Conservation (phyloP, 306 rosid species). For the Oxytropis ochrocephala region DNA sequence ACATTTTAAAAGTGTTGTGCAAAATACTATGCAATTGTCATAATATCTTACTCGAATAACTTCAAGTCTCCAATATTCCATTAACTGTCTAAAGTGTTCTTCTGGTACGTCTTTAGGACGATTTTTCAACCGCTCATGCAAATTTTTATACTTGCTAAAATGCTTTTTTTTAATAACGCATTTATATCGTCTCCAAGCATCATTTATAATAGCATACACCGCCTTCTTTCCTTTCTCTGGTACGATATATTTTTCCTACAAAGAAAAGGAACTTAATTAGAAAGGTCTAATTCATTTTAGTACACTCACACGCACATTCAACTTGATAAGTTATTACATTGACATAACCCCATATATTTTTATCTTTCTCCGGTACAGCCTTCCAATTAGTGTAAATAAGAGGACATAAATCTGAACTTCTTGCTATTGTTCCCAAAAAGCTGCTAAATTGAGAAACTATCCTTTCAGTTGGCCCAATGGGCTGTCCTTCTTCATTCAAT, state of each 20-base stretch:
- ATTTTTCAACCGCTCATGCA: background rate
- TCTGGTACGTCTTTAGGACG: background rate
- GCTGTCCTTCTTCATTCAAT: background rate
- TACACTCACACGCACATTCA: background rate
- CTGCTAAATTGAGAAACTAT: background rate
- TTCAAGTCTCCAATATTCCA: background rate
- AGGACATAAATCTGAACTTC: background rate
- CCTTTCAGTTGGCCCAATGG: slow-evolving; percentile 3
- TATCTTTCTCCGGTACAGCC: background rate
- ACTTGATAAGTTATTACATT: background rate
- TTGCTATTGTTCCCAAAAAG: background rate
- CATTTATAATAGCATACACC: slow-evolving; percentile 1
- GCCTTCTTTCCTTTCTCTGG: slow-evolving; percentile 1
- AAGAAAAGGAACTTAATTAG: background rate
- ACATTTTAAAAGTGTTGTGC: background rate
- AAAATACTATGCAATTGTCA: background rate
- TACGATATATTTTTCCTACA: background rate
- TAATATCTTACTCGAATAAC: background rate
- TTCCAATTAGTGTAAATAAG: slow-evolving; percentile 12
- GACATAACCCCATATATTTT: background rate
- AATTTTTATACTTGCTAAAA: background rate
- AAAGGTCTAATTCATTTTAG: background rate
- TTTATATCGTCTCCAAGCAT: slow-evolving; percentile 10
- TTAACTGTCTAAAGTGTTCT: background rate
- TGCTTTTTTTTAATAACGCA: background rate